Base-by-base conservation (phyloP, 495 filamentous ascomycete species). In the Penicillium silybi region DNA sequence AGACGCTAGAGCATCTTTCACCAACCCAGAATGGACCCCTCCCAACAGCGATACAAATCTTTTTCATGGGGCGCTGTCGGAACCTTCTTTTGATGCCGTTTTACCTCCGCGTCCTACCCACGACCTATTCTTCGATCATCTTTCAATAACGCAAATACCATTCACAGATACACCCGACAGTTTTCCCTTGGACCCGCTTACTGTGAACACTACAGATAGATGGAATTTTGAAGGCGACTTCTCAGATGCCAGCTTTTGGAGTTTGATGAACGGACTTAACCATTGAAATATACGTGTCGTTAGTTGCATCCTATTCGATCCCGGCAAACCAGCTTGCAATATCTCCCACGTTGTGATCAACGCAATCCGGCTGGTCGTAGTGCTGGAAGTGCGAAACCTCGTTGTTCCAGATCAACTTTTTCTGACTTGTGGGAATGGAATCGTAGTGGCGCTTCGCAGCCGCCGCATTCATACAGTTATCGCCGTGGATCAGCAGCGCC, bases 21-120 rank as follows among this genome's bases (percentile, higher is more conserved):
- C 4, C 9, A 29, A 29, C 26, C 9, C 26, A 29, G 9, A 29
- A 29, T 29, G 26, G 3, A 29, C 9, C 26, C 9, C 26, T 29
- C 26, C 3, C 26, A 29, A 29, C 26, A 29, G 6, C 26, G 26
- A 29, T 58, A 51, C 11, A 57, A 11, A 49, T 25, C 8, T 50
- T 23, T 44, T 50, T 8, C 52, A 60, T 26, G 43, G 54, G 6
- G 56, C 48, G 16, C 37, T 29, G 25, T 35, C 51, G 10, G 56
- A 56, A 19, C 40, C 45, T 17, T 32, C 57, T n/a, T 79, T 79
- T 59, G 58, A 71, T 23, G 60, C 63, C 35, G 66, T 82, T 43
- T 63, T 73, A 54, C 76, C 79, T n/a, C 74, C 80, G 35, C 80
- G 76, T 41, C 74, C 79, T 0, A 79, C 74, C 43, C 69, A 74